Percentiles rank a stretch among this genome's conserved stretches.
These are phyloP conservation scores for Phytophthora chlamydospora DNA, from an alignment of 352 stramenopile genomes.

Conservation along the genomic window DNA sequence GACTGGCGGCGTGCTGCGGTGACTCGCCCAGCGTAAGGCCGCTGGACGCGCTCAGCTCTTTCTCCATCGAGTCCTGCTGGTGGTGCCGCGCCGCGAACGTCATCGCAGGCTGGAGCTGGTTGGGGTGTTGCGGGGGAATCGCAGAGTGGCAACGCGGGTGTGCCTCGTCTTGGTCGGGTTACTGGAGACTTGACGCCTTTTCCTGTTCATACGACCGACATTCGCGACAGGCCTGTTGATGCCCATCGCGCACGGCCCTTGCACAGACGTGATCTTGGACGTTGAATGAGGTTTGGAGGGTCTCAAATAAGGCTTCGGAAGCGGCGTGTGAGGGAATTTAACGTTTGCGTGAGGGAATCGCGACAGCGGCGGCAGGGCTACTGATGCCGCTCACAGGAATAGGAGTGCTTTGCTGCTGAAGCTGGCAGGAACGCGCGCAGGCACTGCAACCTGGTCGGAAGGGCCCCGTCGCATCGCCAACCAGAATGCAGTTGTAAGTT, in stretches of 20 bases:
- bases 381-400: no score
- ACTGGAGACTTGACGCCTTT: slow-evolving; percentile 7
- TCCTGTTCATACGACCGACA: slow-evolving; percentile 7
- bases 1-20: slow-evolving; percentile 19
- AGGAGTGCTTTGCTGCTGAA: no score
- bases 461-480: no score
- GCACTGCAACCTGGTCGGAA: no score
- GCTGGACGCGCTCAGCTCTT: slow-evolving; percentile 33
- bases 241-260: slow-evolving; percentile 3
- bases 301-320: no score
- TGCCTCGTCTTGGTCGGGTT: background rate
- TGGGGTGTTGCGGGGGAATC: slow-evolving; percentile 20
- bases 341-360: no score
- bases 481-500: no score
- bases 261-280: slow-evolving; percentile 10
- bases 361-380: no score
- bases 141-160: slow-evolving; percentile 13
- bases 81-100: slow-evolving; percentile 13
- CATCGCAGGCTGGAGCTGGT: slow-evolving; percentile 7
- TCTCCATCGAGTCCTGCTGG: slow-evolving; percentile 33
- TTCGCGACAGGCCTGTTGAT: slow-evolving; percentile 25
- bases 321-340: no score
- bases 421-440: no score
- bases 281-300: no score
- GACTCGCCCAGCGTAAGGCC: slow-evolving; percentile 33